Conservation (phyloP, 352 stramenopile genomes). For the Globisporangium nodosum region DNA sequence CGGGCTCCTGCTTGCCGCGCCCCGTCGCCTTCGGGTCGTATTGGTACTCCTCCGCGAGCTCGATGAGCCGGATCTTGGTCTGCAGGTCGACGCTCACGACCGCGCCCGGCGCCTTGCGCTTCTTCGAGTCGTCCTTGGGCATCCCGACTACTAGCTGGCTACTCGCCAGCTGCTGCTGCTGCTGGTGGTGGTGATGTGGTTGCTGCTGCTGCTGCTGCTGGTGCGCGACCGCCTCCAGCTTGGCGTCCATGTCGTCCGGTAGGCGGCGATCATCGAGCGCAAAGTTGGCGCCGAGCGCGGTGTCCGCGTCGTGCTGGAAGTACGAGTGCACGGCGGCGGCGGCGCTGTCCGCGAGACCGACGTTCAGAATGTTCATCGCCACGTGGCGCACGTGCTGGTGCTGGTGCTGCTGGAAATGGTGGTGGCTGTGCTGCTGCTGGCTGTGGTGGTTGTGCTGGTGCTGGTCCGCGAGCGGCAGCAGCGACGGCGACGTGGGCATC, state of each 20-base stretch:
- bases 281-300: conserved; percentile 7
- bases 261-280: conserved; percentile 38
- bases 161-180: conserved; percentile 9
- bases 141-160: neutral
- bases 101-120: conserved; percentile 43
- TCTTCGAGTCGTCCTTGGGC: conserved; percentile 23
- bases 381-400: conserved; percentile 10
- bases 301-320: conserved; percentile 28
- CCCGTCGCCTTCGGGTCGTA: conserved; percentile 61
- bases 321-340: conserved; percentile 26
- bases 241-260: conserved; percentile 14
- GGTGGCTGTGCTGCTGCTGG: conserved; percentile 5
- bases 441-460: conserved; percentile 1
- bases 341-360: conserved; percentile 6
- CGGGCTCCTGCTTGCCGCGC: conserved; percentile 29
- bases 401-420: conserved; percentile 3
- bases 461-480: conserved; percentile 34
- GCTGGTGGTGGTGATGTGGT: conserved; percentile 4
- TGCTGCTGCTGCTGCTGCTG: neutral
- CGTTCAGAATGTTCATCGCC: conserved; percentile 12
- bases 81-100: conserved; percentile 77
- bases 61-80: conserved; percentile 83
- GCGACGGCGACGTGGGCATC: conserved; percentile 36
- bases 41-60: conserved; percentile 76
- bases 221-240: conserved; percentile 12